A percentile compares a stretch with the other conserved stretches of the same genome.
phyloP scores from a whole-genome alignment of 805 yeast genomes.

The Maudiozyma turicensis region DNA sequence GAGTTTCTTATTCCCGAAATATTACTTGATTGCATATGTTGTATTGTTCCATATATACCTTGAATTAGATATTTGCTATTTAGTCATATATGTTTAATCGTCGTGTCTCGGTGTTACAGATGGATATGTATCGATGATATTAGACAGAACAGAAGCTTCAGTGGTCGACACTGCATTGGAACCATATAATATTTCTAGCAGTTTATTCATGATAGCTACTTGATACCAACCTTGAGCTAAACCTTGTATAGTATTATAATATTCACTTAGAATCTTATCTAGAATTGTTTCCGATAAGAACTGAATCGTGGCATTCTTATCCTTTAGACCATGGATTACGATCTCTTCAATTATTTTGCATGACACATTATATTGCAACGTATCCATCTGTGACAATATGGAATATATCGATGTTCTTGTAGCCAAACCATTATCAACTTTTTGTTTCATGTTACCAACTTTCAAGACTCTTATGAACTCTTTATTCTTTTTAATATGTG shows the following conservation, averaged over 20 bases:
- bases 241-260: neutral
- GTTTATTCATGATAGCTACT: neutral
- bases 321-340: constrained; percentile 7
- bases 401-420: constrained; percentile 12
- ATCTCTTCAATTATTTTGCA: constrained; percentile 7
- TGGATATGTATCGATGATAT: constrained; percentile 1
- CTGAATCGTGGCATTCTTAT: constrained; percentile 7
- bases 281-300: neutral
- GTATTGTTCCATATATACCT: too few relatives aligned
- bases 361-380: constrained; percentile 1
- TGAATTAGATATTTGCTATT: neutral
- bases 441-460: constrained; percentile 28
- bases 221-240: constrained; percentile 1
- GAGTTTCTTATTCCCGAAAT: too few relatives aligned
- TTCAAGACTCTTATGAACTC: constrained; percentile 19
- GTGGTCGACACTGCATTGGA: neutral
- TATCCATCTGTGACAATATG: constrained; percentile 7
- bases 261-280: neutral
- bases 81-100: neutral
- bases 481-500: constrained; percentile 18
- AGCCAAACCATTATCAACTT: constrained; percentile 20
- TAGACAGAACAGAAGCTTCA: neutral
- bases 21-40: too few relatives aligned
- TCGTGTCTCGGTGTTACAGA: neutral
- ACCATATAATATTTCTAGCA: neutral